These are phyloP conservation scores for Emergomyces pasteurianus DNA, from an alignment of 2,329 filamentous ascomycete genomes.

Conservation along the genomic window DNA sequence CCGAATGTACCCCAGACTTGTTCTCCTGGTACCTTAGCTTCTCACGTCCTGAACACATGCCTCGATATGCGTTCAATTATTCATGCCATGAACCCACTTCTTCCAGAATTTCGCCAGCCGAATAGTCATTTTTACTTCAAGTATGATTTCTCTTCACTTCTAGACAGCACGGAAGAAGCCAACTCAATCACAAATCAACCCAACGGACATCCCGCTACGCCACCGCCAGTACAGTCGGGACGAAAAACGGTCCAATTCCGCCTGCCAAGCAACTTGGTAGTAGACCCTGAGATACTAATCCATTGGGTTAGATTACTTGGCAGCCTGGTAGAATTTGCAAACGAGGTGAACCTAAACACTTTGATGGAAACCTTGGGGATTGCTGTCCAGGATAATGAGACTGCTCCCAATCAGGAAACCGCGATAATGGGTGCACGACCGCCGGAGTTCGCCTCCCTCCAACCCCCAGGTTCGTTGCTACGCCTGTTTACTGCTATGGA, in stretches of 20 bases:
- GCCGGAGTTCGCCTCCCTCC: background rate
- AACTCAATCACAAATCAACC: background rate
- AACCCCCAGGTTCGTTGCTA: constrained; percentile 8
- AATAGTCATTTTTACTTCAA: constrained; percentile 6
- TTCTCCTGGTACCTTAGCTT: constrained; percentile 2
- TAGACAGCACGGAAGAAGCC: constrained; percentile 3
- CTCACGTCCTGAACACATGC: constrained; percentile 11
- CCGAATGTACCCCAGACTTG: constrained; percentile 6
- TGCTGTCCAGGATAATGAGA: background rate
- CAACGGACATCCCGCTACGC: background rate
- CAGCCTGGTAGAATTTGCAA: constrained; percentile 9
- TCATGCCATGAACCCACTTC: constrained; percentile 7
- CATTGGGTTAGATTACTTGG: constrained; percentile 10
- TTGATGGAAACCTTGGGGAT: constrained; percentile 9
- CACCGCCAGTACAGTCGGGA: background rate
- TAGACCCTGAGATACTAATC: constrained; percentile 10
- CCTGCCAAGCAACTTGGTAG: constrained; percentile 5
- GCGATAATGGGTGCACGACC: background rate
- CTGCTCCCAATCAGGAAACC: background rate
- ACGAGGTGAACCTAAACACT: constrained; percentile 2
- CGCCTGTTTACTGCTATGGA: constrained; percentile 10
- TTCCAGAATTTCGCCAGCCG: background rate
- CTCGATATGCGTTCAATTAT: constrained; percentile 7
- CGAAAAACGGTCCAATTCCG: constrained; percentile 11
- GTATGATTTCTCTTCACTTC: constrained; percentile 10